These are phyloP conservation scores for Clonostachys chloroleuca DNA, from an alignment of 2,329 filamentous ascomycete species.

Conservation along the genomic window DNA sequence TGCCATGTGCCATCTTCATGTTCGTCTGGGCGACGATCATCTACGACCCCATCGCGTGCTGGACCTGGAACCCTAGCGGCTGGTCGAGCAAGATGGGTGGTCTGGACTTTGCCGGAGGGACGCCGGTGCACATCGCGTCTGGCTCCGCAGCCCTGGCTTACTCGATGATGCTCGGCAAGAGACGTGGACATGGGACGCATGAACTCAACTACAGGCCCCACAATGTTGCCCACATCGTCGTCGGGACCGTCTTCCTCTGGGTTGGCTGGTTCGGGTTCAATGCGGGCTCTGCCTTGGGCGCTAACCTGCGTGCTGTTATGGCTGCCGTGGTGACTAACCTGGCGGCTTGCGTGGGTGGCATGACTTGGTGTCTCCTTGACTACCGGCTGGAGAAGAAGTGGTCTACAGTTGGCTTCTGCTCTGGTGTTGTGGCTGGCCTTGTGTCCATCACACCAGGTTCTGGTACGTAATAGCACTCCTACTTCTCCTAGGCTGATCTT, in stretches of 20 bases:
- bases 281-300: conserved; percentile 74
- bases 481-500: neutral
- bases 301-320: conserved; percentile 82
- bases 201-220: conserved; percentile 90
- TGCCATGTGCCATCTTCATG: conserved; percentile 87
- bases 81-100: conserved; percentile 79
- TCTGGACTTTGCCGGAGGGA: conserved; percentile 85
- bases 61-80: conserved; percentile 84
- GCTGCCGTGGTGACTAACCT: conserved; percentile 83
- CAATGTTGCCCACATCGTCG: conserved; percentile 88
- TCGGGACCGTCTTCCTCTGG: conserved; percentile 92
- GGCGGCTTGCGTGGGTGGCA: conserved; percentile 76
- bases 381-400: conserved; percentile 87
- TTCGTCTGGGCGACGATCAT: conserved; percentile 87
- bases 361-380: conserved; percentile 87
- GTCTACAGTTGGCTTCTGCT: conserved; percentile 92
- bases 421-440: conserved; percentile 80
- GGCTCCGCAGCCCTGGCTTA: conserved; percentile 83
- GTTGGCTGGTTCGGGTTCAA: conserved; percentile 97
- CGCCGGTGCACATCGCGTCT: conserved; percentile 83
- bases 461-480: conserved; percentile 35
- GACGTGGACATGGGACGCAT: conserved; percentile 78
- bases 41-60: conserved; percentile 91
- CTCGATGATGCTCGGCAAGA: conserved; percentile 86
- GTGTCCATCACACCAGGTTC: conserved; percentile 87